Conservation (phyloP, 2,329 filamentous ascomycete species). For the Fusarium sp. region DNA sequence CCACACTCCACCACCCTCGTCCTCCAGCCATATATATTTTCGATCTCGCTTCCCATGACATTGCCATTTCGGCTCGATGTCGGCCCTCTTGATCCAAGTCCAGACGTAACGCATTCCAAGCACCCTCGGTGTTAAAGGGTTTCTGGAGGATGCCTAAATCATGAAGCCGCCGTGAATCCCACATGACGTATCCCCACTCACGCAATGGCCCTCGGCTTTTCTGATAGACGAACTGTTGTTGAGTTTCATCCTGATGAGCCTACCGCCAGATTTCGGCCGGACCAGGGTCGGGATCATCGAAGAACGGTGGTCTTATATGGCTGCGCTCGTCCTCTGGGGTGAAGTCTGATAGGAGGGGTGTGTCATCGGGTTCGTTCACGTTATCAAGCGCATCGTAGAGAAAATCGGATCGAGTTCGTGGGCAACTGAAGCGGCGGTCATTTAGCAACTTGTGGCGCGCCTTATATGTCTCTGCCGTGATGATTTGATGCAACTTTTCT, state of each 20-base stretch:
- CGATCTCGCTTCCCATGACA: background rate
- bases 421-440: background rate
- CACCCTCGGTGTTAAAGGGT: background rate
- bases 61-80: background rate
- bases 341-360: background rate
- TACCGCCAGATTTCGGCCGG: background rate
- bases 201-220: background rate
- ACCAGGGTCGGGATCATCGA: background rate
- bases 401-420: background rate
- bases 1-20: background rate
- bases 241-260: background rate
- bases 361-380: background rate
- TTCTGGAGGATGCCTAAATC: background rate
- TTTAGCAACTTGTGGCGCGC: background rate
- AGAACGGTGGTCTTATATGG: background rate
- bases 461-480: background rate
- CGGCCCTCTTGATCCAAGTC: background rate
- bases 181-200: background rate
- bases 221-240: background rate
- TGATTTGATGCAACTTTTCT: background rate
- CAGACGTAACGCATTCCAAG: background rate
- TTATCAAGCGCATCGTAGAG: background rate
- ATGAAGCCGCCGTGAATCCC: background rate
- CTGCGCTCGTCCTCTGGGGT: background rate
- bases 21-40: background rate